Evolutionary conservation across 345 rosid species (phyloP), one percentile per base, ranked within the genome.

Genomic region (Diplotaxis tenuifolia): DNA sequence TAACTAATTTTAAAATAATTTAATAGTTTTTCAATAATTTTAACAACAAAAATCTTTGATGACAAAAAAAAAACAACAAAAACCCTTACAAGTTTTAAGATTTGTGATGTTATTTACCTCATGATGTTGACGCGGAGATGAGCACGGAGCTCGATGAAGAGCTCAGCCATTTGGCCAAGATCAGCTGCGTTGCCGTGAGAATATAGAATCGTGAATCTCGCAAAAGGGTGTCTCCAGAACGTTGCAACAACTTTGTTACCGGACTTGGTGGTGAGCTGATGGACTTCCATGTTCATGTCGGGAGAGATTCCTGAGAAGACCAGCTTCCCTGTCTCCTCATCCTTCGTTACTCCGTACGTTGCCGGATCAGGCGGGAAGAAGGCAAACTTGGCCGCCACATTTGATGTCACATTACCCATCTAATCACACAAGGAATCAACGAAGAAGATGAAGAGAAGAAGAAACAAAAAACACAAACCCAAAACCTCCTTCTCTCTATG

Each of bases 171-270:
- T 76, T 92, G 97, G 16, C 99, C 99, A 67, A 95, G 87, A 72
- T 94, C 98, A 52, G 97, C 98, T 25, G 98, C 97, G 79, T 94
- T 94, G 66, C 98, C 98, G 71, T 94, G 98, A 1, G 98, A 94
- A 72, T 94, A 94, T 73, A 94, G 83, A 49, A 94, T 70, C 61
- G 99, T 95, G 74, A 92, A 95, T 63, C 89, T 81, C 4, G 98
- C 92, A 80, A 84, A 83, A 54, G 99, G 99, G 86, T 95, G 97
- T 75, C 81, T 92, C 99, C 98, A 95, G 58, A 88, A 92, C 73
- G 88, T 89, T 62, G 98, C 98, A 0, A 92, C 98, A 47, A 95
- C 78, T 79, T 90, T 87, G 63, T 88, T 92, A 14, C 97, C 94
- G n/a, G 79, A 81, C 79, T 88, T 95, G 8, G 99, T 92, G 15